Percentiles rank a stretch among this genome's conserved stretches.
phyloP scores from a whole-genome alignment of 2,329 filamentous ascomycete species.

The Colletotrichum euphorbiae region DNA sequence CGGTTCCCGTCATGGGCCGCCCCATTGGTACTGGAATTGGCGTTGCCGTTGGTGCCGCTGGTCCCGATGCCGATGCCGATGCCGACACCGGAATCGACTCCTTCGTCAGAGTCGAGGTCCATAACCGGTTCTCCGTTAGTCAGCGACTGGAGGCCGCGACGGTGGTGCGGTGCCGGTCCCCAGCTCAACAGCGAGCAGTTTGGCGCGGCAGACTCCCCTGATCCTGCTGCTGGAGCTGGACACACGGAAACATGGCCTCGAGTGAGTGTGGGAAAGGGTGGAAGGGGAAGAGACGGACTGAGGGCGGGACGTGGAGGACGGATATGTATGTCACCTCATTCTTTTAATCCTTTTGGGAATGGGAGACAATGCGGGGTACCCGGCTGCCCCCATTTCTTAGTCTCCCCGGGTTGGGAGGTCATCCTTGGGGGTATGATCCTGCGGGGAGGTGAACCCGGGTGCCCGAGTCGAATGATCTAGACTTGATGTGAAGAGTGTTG shows the following conservation, averaged over 20 bases:
- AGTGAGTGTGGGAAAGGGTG: constrained; percentile 9
- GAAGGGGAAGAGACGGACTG: constrained; percentile 22
- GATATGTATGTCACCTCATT: constrained; percentile 39
- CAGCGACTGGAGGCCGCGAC: constrained; percentile 1
- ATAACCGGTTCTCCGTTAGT: constrained; percentile 24
- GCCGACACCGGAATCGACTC: constrained; percentile 35
- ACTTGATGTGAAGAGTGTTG: neutral
- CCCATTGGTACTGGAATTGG: constrained; percentile 2
- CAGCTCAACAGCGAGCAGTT: constrained; percentile 15
- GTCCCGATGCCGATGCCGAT: constrained; percentile 19
- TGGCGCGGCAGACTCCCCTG: constrained; percentile 32
- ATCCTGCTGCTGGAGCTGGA: constrained; percentile 34
- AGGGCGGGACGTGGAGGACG: constrained; percentile 29
- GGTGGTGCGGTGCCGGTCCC: constrained; percentile 12
- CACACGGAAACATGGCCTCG: constrained; percentile 36
- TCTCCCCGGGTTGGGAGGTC: neutral
- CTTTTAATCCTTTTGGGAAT: constrained; percentile 38
- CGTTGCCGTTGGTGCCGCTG: constrained; percentile 7
- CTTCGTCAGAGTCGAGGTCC: constrained; percentile 31
- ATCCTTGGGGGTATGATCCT: constrained; percentile 19
- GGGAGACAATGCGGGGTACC: constrained; percentile 37
- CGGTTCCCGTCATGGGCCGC: constrained; percentile 14
- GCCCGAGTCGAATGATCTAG: constrained; percentile 18
- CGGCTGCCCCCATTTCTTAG: constrained; percentile 8
- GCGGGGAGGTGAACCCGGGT: constrained; percentile 19